phyloP scores from a whole-genome alignment of 1,139 yeast species.

The Geotrichum klebahnii region DNA sequence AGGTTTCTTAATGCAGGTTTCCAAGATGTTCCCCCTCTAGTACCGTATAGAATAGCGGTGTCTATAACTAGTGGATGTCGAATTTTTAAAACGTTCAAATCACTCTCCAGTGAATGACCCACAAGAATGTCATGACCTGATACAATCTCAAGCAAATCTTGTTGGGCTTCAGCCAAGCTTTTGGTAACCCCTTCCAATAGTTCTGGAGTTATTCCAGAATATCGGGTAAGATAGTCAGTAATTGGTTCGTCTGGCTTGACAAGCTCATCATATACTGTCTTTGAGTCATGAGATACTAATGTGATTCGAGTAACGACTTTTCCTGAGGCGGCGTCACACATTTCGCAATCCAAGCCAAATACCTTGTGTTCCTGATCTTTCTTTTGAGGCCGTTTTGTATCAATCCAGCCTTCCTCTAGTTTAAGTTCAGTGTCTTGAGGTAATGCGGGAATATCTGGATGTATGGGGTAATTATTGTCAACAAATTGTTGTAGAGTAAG shows the following conservation, averaged over 20 bases:
- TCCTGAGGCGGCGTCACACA: constrained; percentile 64
- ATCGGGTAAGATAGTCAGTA: constrained; percentile 72
- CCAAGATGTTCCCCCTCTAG: constrained; percentile 64
- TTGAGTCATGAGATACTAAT: constrained; percentile 53
- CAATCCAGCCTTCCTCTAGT: constrained; percentile 48
- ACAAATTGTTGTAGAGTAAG: constrained; percentile 47
- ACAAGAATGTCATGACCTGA: constrained; percentile 63
- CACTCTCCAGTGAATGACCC: constrained; percentile 94
- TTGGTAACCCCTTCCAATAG: constrained; percentile 59
- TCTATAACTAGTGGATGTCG: constrained; percentile 73
- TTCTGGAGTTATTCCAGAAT: constrained; percentile 82
- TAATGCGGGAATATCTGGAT: constrained; percentile 38
- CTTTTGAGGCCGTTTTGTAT: constrained; percentile 42
- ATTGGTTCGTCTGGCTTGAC: constrained; percentile 76
- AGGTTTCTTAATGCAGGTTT: constrained; percentile 74
- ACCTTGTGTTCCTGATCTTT: constrained; percentile 51
- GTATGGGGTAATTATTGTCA: constrained; percentile 58
- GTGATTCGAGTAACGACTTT: constrained; percentile 75
- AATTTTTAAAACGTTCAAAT: constrained; percentile 73
- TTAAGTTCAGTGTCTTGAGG: constrained; percentile 26
- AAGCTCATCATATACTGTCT: constrained; percentile 60
- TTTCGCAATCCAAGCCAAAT: constrained; percentile 89
- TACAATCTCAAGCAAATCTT: constrained; percentile 50
- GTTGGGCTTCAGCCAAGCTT: constrained; percentile 63
- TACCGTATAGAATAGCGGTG: constrained; percentile 69